A percentile compares a stretch with the other conserved stretches of the same genome.
These are phyloP conservation scores for Fragaria iinumae DNA, from an alignment of 306 rosid genomes.

Conservation along the genomic window DNA sequence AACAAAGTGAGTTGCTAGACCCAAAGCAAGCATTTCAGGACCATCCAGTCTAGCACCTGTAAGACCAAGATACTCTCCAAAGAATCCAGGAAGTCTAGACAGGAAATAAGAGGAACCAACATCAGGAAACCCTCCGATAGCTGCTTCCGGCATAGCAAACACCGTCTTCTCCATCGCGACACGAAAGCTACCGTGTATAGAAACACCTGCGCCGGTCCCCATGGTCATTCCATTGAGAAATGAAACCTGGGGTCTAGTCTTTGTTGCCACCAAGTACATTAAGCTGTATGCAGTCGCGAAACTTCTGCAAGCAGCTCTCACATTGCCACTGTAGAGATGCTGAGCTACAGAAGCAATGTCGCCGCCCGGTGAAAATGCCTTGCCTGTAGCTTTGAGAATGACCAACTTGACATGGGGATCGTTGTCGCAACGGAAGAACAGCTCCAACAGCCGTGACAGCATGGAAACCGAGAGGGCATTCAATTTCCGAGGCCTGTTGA, in stretches of 20 bases:
- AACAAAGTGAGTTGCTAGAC: slow-evolving; percentile 83
- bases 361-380: slow-evolving; percentile 77
- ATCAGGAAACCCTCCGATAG: slow-evolving; percentile 76
- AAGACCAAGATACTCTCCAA: slow-evolving; percentile 75
- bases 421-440: slow-evolving; percentile 37
- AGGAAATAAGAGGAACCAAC: slow-evolving; percentile 72
- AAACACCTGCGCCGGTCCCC: slow-evolving; percentile 83
- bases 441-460: slow-evolving; percentile 53
- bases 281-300: neutral
- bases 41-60: slow-evolving; percentile 66
- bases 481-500: slow-evolving; percentile 61
- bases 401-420: slow-evolving; percentile 51
- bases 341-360: slow-evolving; percentile 51
- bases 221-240: slow-evolving; percentile 68
- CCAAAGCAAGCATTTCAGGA: slow-evolving; percentile 83
- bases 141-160: slow-evolving; percentile 85
- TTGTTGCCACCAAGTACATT: slow-evolving; percentile 59
- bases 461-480: slow-evolving; percentile 57
- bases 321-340: slow-evolving; percentile 27
- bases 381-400: slow-evolving; percentile 64
- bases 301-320: slow-evolving; percentile 32
- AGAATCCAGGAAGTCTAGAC: slow-evolving; percentile 67
- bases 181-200: slow-evolving; percentile 63
- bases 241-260: slow-evolving; percentile 64
- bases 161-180: slow-evolving; percentile 66